Percentiles rank a stretch among this genome's conserved stretches.
Conservation (phyloP, 768 basidiomycete species). For the Rhodotorula sphaerocarpa region DNA sequence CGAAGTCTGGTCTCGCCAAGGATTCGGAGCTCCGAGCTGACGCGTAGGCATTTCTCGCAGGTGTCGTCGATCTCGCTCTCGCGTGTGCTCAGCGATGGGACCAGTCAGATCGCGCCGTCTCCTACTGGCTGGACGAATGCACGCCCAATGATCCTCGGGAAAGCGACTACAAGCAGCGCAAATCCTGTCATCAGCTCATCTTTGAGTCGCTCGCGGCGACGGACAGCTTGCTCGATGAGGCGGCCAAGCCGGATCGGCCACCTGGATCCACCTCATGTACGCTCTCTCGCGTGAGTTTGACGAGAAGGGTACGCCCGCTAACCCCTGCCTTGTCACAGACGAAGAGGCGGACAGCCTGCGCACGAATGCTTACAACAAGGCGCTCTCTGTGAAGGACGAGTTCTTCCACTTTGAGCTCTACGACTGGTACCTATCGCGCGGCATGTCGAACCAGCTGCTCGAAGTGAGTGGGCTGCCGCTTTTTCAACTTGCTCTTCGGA, state of each 20-base stretch:
- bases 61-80: conserved; percentile 75
- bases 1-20: neutral
- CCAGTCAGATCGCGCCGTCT: conserved; percentile 53
- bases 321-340: conserved; percentile 21
- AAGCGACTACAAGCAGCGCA: conserved; percentile 55
- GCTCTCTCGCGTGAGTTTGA: neutral
- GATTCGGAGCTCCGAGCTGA: no score
- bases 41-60: conserved; percentile 45
- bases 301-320: neutral
- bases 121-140: conserved; percentile 61
- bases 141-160: conserved; percentile 56
- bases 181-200: conserved; percentile 71
- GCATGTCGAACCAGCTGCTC: conserved; percentile 75
- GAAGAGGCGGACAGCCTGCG: conserved; percentile 65
- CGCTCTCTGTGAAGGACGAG: conserved; percentile 75
- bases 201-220: conserved; percentile 72
- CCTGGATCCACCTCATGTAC: conserved; percentile 1
- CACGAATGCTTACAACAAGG: conserved; percentile 74
- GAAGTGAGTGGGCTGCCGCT: conserved; percentile 63
- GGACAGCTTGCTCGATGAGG: conserved; percentile 54
- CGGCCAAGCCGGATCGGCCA: conserved; percentile 38
- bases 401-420: conserved; percentile 91
- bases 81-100: conserved; percentile 73
- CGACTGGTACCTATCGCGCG: conserved; percentile 78
- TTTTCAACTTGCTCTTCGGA: conserved; percentile 1